Evolutionary conservation across 2,329 filamentous ascomycete genomes (phyloP).

Genomic region (Emergomyces orientalis): DNA sequence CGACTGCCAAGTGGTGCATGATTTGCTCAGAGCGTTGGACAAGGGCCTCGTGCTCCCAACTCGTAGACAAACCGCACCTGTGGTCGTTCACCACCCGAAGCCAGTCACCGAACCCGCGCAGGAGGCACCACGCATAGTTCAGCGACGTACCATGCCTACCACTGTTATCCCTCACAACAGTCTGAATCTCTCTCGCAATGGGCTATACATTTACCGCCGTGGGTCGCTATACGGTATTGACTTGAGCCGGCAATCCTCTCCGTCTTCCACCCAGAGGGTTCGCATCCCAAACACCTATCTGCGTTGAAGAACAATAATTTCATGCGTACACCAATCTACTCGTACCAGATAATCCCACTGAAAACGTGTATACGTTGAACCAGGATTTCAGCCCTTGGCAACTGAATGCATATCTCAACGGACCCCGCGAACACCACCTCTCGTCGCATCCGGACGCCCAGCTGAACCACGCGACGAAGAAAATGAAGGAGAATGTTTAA

Average conservation of each 20-base stretch:
- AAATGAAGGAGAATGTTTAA: neutral
- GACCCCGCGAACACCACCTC: neutral
- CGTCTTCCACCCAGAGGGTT: neutral
- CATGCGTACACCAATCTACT: neutral
- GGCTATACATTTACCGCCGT: conserved; percentile 3
- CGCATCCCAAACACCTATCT: conserved; percentile 2
- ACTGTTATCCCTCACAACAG: neutral
- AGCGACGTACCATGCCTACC: neutral
- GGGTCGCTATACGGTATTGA: neutral
- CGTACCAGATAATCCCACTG: neutral
- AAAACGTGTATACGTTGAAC: neutral
- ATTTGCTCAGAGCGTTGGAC: conserved; percentile 36
- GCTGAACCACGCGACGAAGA: neutral
- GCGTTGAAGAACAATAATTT: neutral
- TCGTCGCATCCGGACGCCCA: neutral
- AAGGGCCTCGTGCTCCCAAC: conserved; percentile 25
- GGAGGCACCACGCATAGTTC: neutral
- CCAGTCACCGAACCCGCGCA: neutral
- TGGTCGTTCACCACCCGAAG: conserved; percentile 9
- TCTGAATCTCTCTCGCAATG: neutral
- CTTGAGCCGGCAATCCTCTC: conserved; percentile 2
- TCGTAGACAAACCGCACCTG: conserved; percentile 5
- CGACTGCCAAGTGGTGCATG: conserved; percentile 26
- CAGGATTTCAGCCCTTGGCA: neutral
- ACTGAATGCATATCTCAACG: neutral